Evolutionary conservation across 2,329 filamentous ascomycete species (phyloP).

Genomic region (Immersiporthe knoxdaviesiana): DNA sequence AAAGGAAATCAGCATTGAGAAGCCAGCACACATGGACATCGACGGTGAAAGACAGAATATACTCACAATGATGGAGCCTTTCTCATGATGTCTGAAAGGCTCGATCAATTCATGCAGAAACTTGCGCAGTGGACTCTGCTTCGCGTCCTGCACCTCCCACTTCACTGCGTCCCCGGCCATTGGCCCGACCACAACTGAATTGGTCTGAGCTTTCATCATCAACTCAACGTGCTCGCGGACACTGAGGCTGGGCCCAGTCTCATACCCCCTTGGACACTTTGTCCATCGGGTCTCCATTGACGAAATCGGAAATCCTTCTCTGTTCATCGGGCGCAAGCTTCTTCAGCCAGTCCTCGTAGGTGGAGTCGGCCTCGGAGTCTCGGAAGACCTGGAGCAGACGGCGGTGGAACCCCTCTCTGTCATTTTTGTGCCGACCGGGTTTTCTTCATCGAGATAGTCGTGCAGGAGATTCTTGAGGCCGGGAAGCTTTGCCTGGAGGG

Average conservation of each 20-base stretch:
- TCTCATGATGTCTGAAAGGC: constrained; percentile 11
- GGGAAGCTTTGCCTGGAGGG: constrained; percentile 14
- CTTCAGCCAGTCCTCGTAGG: constrained; percentile 23
- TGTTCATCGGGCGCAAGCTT: constrained; percentile 24
- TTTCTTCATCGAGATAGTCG: constrained; percentile 22
- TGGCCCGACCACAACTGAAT: constrained; percentile 3
- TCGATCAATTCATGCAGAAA: constrained; percentile 17
- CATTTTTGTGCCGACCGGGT: constrained; percentile 13
- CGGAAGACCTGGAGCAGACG: constrained; percentile 29
- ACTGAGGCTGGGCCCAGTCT: constrained; percentile 24
- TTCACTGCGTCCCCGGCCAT: neutral
- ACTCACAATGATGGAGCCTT: constrained; percentile 13
- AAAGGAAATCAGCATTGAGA: neutral
- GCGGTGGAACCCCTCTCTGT: constrained; percentile 24
- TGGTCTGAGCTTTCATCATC: constrained; percentile 5
- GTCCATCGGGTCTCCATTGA: constrained; percentile 19
- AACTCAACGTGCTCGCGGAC: constrained; percentile 27
- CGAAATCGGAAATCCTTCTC: constrained; percentile 21
- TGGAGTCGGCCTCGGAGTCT: constrained; percentile 25
- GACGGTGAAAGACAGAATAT: neutral
- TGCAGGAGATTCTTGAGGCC: constrained; percentile 28
- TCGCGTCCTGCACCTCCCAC: neutral
- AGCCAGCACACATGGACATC: neutral
- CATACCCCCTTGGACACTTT: constrained; percentile 17
- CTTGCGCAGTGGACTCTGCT: constrained; percentile 5